Base-by-base conservation (phyloP, 2,329 filamentous ascomycete species). In the Aureobasidium sp. region DNA sequence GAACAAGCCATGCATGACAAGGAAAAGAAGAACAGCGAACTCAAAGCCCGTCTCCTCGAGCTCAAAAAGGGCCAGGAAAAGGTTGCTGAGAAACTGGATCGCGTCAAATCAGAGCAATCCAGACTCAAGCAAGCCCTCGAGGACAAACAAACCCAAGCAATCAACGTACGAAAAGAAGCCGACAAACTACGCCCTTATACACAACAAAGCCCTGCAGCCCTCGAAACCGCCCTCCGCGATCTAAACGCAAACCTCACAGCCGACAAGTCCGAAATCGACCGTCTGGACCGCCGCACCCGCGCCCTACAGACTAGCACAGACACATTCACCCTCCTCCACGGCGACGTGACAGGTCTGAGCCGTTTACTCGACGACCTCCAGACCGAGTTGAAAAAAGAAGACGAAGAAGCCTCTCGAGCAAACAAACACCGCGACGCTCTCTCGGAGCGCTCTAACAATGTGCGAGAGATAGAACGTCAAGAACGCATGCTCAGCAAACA, bases 151-250 rank as follows among this genome's bases (percentile, higher is more conserved):
- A 88, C 91, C 9, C 83, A 88, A 66, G 91, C 90, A 33, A 82
- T 97, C 70, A 87, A 89, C 59, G 85, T 93, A 53, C 90, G 92
- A 75, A 92, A 96, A 75, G 96, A 98, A 78, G 94, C 93, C 71
- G 88, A 91, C 65, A 98, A 98, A 79, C 82, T 99, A 67, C 89
- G 93, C 64, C 96, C 96, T 16, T 99, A 99, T 77, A 94, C 96
- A 48, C 88, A 95, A 66, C 94, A 98, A 76, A 97, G 93, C 73
- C 94, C 95, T 0, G 91, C 90, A 3, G 90, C 91, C 20, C 85
- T 99, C 33, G 95, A 98, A 78, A 88, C 92, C 38, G 91, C 91
- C 51, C 83, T 99, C 65, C 88, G 91, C 3, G 94, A 98, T 69
- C 84, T 99, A 64, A 93, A 90, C 68, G 91, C 93, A 73, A 93